phyloP scores from a whole-genome alignment of 257 asterid species.

The Nicotiana knightiana region DNA sequence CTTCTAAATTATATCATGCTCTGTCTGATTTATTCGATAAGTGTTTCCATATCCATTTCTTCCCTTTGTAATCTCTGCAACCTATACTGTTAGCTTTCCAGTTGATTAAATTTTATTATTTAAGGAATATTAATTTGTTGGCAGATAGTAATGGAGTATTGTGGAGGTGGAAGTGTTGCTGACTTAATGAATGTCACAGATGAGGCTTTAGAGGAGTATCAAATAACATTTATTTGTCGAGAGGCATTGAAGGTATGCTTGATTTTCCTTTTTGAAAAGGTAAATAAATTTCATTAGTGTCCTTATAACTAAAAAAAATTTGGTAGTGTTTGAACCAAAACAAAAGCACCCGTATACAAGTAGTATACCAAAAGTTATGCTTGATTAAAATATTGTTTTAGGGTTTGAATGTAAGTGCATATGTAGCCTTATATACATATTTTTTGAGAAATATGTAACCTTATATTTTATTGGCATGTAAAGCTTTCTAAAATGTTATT shows the following conservation, averaged over 20 bases:
- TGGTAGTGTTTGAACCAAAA: no score
- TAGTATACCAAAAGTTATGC: constrained; percentile 42
- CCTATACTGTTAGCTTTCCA: background rate
- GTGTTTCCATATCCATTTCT: background rate
- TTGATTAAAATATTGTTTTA: background rate
- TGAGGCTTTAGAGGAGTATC: constrained; percentile 86
- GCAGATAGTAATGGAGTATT: constrained; percentile 99
- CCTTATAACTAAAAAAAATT: no score
- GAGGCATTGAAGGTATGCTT: constrained; percentile 82
- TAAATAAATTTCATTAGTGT: no score
- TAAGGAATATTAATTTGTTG: constrained; percentile 25
- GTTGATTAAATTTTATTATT: background rate
- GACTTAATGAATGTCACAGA: constrained; percentile 91
- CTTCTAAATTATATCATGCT: background rate
- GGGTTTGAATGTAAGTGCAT: background rate
- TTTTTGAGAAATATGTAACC: no score
- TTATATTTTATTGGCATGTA: no score
- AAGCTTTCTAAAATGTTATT: background rate
- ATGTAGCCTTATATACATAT: no score
- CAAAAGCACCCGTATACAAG: no score
- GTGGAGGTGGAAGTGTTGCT: constrained; percentile 99
- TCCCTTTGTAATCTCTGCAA: background rate
- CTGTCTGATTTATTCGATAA: background rate
- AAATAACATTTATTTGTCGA: constrained; percentile 86
- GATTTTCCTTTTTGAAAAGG: background rate